Base-by-base conservation (phyloP, 257 asterid genomes). In the Craterostigma plantagineum region DNA sequence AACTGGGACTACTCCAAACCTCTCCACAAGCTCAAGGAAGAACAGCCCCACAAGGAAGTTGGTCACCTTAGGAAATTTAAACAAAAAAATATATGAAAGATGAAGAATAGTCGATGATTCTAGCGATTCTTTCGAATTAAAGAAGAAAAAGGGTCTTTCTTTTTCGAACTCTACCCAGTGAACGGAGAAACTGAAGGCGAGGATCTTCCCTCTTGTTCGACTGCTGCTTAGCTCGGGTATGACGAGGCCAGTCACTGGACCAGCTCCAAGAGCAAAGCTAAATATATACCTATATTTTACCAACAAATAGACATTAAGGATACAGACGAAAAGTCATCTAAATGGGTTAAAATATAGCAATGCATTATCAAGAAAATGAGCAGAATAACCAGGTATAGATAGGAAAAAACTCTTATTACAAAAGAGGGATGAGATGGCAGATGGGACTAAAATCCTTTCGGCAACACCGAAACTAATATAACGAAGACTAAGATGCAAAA, bases 211-310 rank as follows among this genome's bases (percentile, higher is more conserved):
- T 44, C 92, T 73, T 45, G 87, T 79, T 63, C 78, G 69, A 75
- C 58, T 76, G 65, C 95, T 76, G 81, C 93, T 84, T 34, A 84
- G 84, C 72, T 79, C 95, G n/a, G 93, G 92, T 71, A 84, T 84
- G 35, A 84, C 58, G 46, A 84, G 72, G 16, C 95, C 93, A 4
- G 84, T 84, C 46, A 67, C 93, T 6, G 90, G 92, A 23, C 95
- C 95, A 43, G 87, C 92, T 60, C 95, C 93, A 38, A 72, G 13
- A 33, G 93, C 81, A 63, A 79, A 79, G 46, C 46, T 42, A 45
- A 66, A 67, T 47, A 79, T 76, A 64, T 79, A 84, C 77, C 95
- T 84, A n/a, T n/a, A n/a, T n/a, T n/a, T n/a, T n/a, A n/a, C n/a
- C n/a, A n/a, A n/a, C n/a, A n/a, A n/a, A n/a, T n/a, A n/a, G n/a